Percentiles rank a stretch among this genome's conserved stretches.
These are phyloP conservation scores for Hyaloscypha finlandica DNA, from an alignment of 495 filamentous ascomycete species.

Conservation along the genomic window DNA sequence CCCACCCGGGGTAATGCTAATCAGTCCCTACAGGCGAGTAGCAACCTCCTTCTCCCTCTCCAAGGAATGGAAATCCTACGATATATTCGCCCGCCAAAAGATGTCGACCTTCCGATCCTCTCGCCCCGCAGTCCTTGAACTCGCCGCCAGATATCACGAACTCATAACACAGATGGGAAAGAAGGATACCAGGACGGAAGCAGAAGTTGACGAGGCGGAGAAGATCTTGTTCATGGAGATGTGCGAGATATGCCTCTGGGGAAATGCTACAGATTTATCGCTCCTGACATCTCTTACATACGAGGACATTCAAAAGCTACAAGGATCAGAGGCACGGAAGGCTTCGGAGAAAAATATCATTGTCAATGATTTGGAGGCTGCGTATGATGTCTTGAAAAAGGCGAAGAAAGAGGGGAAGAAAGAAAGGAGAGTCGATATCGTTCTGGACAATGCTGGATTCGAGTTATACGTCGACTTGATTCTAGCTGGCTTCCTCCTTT, in stretches of 20 bases:
- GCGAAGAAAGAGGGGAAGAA: conserved; percentile 60
- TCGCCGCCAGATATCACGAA: conserved; percentile 71
- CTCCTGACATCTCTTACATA: conserved; percentile 88
- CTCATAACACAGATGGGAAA: conserved; percentile 57
- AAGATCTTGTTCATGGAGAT: conserved; percentile 84
- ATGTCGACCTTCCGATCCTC: conserved; percentile 91
- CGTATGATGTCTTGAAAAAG: conserved; percentile 68
- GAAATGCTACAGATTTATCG: conserved; percentile 93
- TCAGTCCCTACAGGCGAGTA: conserved; percentile 58
- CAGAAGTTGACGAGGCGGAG: conserved; percentile 64
- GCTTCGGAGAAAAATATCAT: conserved; percentile 85
- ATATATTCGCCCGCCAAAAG: conserved; percentile 91
- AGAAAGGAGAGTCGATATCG: conserved; percentile 78
- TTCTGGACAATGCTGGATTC: conserved; percentile 95
- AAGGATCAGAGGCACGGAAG: conserved; percentile 84
- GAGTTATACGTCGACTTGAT: conserved; percentile 95
- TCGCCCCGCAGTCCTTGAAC: conserved; percentile 85
- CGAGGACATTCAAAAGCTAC: conserved; percentile 94
- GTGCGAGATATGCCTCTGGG: conserved; percentile 97
- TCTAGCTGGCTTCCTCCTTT: conserved; percentile 84
- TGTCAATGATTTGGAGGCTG: conserved; percentile 74
- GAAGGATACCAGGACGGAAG: conserved; percentile 31
- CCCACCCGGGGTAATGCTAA: conserved; percentile 10
- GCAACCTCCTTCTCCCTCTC: conserved; percentile 75
- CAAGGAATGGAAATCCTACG: conserved; percentile 86